A percentile compares a stretch with the other conserved stretches of the same genome.
These are phyloP conservation scores for Podila epicladia DNA, from an alignment of 192 early-diverging fungal genomes.

Conservation along the genomic window DNA sequence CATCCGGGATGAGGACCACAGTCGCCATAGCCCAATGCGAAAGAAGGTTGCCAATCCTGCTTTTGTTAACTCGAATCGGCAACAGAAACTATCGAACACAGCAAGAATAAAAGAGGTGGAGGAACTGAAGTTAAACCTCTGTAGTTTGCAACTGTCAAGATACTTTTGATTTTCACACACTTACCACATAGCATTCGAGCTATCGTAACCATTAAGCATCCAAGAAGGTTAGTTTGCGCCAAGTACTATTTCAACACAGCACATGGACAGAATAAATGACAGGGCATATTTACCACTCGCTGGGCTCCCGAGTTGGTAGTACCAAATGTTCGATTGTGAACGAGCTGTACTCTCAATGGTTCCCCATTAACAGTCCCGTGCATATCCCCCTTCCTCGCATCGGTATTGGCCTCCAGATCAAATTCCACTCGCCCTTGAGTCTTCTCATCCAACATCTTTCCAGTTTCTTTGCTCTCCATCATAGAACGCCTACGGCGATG, in stretches of 20 bases:
- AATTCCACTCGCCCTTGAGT: not conserved
- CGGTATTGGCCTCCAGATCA: not conserved
- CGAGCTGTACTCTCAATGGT: not conserved
- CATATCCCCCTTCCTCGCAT: not conserved
- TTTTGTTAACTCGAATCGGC: constrained; percentile 10
- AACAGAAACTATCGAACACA: constrained; percentile 20
- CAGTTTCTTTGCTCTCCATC: not conserved
- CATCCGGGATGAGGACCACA: constrained; percentile 28
- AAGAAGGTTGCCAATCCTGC: constrained; percentile 1
- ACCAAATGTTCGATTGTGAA: not conserved
- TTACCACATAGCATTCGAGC: constrained; percentile 28
- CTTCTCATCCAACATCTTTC: not conserved
- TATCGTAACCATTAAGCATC: not conserved
- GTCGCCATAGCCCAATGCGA: constrained; percentile 38
- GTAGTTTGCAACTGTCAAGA: not conserved
- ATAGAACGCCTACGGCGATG: no score
- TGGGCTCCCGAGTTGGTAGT: constrained; percentile 10
- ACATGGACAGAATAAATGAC: not conserved
- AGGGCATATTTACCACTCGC: not conserved
- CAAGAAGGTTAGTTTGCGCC: not conserved
- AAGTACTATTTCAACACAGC: not conserved
- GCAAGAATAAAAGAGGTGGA: not conserved
- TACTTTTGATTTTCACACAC: not conserved
- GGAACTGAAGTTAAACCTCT: no score
- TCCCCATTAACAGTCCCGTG: not conserved